Evolutionary conservation across 1,284 basidiomycete genomes (phyloP), one percentile per base, ranked within the genome.

Genomic region (Nidula niveotomentosa): DNA sequence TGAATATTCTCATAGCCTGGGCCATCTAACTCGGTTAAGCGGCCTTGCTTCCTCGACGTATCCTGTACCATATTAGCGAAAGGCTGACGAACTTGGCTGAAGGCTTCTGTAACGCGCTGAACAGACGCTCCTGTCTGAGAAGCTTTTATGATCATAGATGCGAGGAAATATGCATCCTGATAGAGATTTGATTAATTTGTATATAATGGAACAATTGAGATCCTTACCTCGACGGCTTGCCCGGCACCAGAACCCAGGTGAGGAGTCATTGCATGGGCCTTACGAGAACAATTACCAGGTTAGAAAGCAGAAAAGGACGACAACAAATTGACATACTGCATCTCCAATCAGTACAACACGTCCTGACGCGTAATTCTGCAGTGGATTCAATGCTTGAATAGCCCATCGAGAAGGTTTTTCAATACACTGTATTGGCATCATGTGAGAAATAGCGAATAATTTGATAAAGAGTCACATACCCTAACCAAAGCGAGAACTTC

Each of bases 51-150:
- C 41, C 56, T 55, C 2, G 62, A 59, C 2, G 59, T 53, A 8
- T 52, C 53, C 23, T 53, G 53, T 6, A 58, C 62, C 23, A 58
- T 62, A 45, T 63, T 62, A 2, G 59, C 65, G 39, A 62, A 59
- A 3, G 62, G 63, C 41, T 63, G 60, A 18, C 65, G 58, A 43
- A 65, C 46, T 1, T 37, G 43, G 48, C 53, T 57, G 44, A 65
- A 65, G 37, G 55, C 51, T 13, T 56, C 41, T 8, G 49, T 50
- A 3, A 61, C 35, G 23, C 52, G 56, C 2, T 48, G 39, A 12
- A 13, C 17, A 17, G 39, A 41, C 6, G 39, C 39, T 5, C 13
- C 39, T 13, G 8, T 41, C 17, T 41, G 13, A 34, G 41, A 52
- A 23, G 23, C 23, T 23, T 23, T 23, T 23, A 23, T 23, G 15